phyloP scores from a whole-genome alignment of 495 filamentous ascomycete genomes.

The Lasiosphaeria ovina region DNA sequence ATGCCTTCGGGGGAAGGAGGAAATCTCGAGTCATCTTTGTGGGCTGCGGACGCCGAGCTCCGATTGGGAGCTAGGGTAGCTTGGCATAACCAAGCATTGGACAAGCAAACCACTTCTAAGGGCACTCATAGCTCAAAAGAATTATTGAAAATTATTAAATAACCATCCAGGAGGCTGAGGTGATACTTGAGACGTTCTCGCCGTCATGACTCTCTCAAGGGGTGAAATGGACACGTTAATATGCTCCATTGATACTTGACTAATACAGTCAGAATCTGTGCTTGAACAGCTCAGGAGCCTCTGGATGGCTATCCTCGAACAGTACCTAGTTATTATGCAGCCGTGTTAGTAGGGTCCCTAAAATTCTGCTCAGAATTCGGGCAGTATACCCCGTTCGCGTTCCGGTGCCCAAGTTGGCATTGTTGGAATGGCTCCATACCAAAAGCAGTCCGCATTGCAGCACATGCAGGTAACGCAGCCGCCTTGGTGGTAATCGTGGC shows the following conservation, averaged over 20 bases:
- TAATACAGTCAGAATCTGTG: not conserved
- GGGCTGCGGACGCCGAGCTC: not conserved
- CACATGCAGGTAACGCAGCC: not conserved
- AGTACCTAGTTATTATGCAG: not conserved
- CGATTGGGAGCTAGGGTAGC: not conserved
- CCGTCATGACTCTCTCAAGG: not conserved
- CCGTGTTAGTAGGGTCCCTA: not conserved
- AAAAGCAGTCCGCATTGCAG: not conserved
- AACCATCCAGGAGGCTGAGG: not conserved
- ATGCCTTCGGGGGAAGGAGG: not conserved
- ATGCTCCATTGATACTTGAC: not conserved
- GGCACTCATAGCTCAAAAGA: not conserved
- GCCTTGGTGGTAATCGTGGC: not conserved
- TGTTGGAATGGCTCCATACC: not conserved
- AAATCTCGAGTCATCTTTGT: not conserved
- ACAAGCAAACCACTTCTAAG: not conserved
- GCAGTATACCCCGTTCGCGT: not conserved
- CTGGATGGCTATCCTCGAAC: not conserved
- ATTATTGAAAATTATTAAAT: not conserved
- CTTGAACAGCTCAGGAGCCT: not conserved
- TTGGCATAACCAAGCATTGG: not conserved
- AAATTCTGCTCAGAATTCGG: not conserved
- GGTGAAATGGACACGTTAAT: not conserved
- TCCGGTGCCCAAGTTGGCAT: not conserved
- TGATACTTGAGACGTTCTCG: not conserved